Conservation (phyloP, 352 stramenopile species). For the Pythium insidiosum region DNA sequence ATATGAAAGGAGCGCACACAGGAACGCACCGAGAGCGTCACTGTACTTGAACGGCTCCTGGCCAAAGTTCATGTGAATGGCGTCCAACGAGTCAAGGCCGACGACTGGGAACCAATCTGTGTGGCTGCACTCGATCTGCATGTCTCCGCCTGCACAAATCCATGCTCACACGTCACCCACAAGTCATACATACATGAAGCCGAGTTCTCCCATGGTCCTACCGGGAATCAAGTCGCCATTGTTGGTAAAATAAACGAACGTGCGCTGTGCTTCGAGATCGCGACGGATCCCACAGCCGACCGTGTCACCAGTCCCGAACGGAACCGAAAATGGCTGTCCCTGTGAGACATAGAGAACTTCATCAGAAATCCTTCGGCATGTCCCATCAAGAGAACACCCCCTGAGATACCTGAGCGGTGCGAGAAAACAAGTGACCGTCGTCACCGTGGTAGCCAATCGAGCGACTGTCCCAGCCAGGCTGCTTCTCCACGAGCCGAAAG, state of each 20-base stretch:
- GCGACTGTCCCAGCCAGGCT: constrained; percentile 55
- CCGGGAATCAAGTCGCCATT: constrained; percentile 50
- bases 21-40: constrained; percentile 27
- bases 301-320: constrained; percentile 54
- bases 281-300: constrained; percentile 66
- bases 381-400: too few relatives aligned
- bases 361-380: too few relatives aligned
- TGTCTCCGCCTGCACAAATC: constrained; percentile 17
- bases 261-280: constrained; percentile 21
- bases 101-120: constrained; percentile 69
- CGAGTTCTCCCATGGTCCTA: too few relatives aligned
- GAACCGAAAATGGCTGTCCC: constrained; percentile 45
- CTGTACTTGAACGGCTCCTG: constrained; percentile 56
- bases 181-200: constrained; percentile 13
- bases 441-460: constrained; percentile 80
- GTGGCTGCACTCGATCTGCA: constrained; percentile 29
- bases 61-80: constrained; percentile 79
- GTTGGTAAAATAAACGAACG: constrained; percentile 65
- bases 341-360: constrained; percentile 14
- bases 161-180: background rate
- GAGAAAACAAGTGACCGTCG: constrained; percentile 60
- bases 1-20: background rate
- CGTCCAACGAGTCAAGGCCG: constrained; percentile 71
- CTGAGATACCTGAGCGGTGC: constrained; percentile 38
- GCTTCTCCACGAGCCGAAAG: constrained; percentile 54